Percentiles rank a stretch among this genome's conserved stretches.
Evolutionary conservation across 116 monocot species (phyloP).

Genomic region (Posidonia oceanica): DNA sequence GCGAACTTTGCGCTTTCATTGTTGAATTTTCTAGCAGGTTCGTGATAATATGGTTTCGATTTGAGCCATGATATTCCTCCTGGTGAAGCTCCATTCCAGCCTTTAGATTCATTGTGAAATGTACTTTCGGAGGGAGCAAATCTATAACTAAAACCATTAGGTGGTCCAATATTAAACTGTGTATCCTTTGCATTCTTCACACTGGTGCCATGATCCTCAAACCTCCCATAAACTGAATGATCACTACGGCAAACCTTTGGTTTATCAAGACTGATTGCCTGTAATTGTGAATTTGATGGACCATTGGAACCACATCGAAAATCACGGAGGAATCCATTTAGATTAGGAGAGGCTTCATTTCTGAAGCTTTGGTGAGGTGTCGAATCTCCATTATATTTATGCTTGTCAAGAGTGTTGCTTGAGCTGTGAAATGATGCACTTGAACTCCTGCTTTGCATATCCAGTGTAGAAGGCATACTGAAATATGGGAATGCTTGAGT

Average conservation of each 20-base stretch:
- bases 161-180: constrained; percentile 11
- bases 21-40: neutral
- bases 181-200: constrained; percentile 9
- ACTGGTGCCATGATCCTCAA: constrained; percentile 1
- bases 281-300: neutral
- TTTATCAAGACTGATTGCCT: neutral
- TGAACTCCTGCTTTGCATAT: constrained; percentile 8
- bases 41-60: neutral
- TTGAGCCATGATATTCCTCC: constrained; percentile 10
- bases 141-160: constrained; percentile 4
- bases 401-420: neutral
- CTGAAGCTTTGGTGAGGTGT: neutral
- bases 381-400: constrained; percentile 8
- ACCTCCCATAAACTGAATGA: constrained; percentile 6
- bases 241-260: neutral
- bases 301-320: neutral
- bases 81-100: constrained; percentile 5
- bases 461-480: neutral
- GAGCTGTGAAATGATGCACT: constrained; percentile 4
- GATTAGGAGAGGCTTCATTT: constrained; percentile 2
- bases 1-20: neutral
- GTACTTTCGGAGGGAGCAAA: neutral
- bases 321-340: constrained; percentile 15
- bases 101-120: neutral
- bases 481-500: constrained; percentile 29